phyloP scores from a whole-genome alignment of 768 basidiomycete genomes.

The Plicaturopsis crispa region DNA sequence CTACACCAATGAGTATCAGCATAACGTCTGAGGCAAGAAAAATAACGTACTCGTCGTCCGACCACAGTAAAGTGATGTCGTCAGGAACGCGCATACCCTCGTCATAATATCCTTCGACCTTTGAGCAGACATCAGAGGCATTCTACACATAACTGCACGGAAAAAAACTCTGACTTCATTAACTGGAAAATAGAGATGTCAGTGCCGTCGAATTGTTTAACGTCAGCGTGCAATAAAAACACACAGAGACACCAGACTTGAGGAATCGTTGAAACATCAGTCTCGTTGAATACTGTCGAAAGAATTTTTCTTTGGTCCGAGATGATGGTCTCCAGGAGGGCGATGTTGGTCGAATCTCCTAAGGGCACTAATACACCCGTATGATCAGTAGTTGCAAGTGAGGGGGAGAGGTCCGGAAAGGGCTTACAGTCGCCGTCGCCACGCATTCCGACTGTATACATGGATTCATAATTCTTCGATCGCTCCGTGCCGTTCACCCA shows the following conservation, averaged over 20 bases:
- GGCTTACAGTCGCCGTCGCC: conserved; percentile 46
- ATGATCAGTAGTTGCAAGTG: background rate
- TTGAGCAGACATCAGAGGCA: conserved; percentile 17
- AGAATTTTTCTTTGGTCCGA: conserved; percentile 57
- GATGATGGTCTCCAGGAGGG: conserved; percentile 47
- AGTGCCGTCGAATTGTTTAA: too few species aligned
- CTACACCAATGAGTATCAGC: conserved; percentile 18
- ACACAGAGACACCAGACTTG: conserved; percentile 60
- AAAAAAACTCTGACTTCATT: background rate
- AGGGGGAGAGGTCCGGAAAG: background rate
- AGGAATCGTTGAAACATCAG: conserved; percentile 43
- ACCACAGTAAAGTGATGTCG: conserved; percentile 60
- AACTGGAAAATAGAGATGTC: background rate
- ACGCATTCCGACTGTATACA: conserved; percentile 66
- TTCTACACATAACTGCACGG: conserved; percentile 20
- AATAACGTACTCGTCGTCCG: conserved; percentile 57
- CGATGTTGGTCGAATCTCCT: conserved; percentile 39
- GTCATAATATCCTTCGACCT: conserved; percentile 63
- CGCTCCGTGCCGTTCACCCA: conserved; percentile 57
- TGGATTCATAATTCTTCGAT: conserved; percentile 49
- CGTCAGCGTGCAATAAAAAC: too few species aligned
- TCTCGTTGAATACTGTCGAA: conserved; percentile 37
- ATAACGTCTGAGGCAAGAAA: background rate
- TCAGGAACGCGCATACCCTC: conserved; percentile 55
- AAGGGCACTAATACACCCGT: conserved; percentile 34